Percentiles rank a stretch among this genome's conserved stretches.
These are phyloP conservation scores for Rhizophlyctis rosea DNA, from an alignment of 192 early-diverging fungal genomes.

Conservation along the genomic window DNA sequence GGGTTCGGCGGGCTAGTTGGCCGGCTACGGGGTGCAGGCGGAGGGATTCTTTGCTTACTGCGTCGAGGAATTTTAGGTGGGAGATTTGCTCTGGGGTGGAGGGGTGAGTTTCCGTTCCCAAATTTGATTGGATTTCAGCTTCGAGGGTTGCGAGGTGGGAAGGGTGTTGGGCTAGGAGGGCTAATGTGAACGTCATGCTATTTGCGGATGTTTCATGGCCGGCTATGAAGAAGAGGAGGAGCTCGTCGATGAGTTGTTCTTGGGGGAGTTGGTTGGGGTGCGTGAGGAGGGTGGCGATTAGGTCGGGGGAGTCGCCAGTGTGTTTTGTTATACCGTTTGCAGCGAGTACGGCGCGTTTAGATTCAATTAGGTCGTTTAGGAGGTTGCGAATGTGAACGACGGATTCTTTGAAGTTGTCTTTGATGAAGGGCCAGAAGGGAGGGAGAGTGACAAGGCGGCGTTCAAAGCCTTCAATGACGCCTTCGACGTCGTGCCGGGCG, in stretches of 20 bases:
- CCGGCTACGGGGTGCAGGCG: conserved; percentile 32
- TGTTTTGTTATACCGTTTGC: not conserved
- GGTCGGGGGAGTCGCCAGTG: not conserved
- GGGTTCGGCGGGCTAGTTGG: not conserved
- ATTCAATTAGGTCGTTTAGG: not conserved
- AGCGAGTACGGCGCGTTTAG: not conserved
- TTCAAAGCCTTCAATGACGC: not conserved
- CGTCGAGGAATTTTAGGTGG: conserved; percentile 31
- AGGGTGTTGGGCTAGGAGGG: conserved; percentile 26
- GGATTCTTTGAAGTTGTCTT: not conserved
- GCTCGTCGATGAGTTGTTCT: not conserved
- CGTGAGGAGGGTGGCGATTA: not conserved
- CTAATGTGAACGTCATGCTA: conserved; percentile 25
- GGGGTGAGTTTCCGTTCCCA: too few relatives aligned
- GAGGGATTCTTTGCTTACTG: conserved; percentile 37
- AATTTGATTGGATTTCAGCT: conserved; percentile 9
- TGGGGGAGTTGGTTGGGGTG: not conserved
- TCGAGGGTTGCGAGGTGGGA: too few relatives aligned
- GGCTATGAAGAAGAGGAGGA: conserved; percentile 34
- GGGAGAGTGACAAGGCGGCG: not conserved
- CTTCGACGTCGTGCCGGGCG: not conserved
- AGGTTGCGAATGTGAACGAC: not conserved
- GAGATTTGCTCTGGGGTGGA: too few relatives aligned
- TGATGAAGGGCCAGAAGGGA: not conserved
- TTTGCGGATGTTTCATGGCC: conserved; percentile 47